Base-by-base conservation (phyloP, 1,139 yeast genomes). In the Debaryomyces udenii region DNA sequence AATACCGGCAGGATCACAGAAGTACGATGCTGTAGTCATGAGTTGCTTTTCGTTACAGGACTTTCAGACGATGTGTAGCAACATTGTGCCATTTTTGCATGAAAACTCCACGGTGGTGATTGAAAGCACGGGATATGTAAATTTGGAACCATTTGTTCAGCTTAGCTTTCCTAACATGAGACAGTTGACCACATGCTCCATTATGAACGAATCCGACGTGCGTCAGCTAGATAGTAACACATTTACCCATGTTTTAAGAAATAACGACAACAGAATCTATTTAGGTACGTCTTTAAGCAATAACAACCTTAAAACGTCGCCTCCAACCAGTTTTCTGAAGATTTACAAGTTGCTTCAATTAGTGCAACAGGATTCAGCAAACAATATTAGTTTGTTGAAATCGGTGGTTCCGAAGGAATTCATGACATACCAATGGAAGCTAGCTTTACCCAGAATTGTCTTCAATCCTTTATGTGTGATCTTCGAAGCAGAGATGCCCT, bases 401-500 rank as follows among this genome's bases (percentile, higher is more conserved):
- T 75, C 80, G 29, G 62, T 64, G 44, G 74, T 77, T 24, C 74
- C 81, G 9, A 65, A 73, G 39, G 89, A 84, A 50, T 85, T 84
- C 55, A 68, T 80, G 62, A 79, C 83, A 9, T 81, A 80, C 51
- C 96, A 89, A 62, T 89, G 96, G 96, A 83, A 83, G 56, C 72
- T 86, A 43, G 91, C 94, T 0, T 73, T 89, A 44, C 89, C 96
- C 3, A 74, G 83, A 45, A 78, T 89, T 34, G 83, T 90, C 11
- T 81, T 89, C 56, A 87, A 84, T 60, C 90, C 96, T 2, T 65
- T 90, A 35, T 69, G 88, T 36, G 74, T 89, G 27, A 61, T 88
- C 16, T 81, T 90, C 52, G 96, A 89, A 60, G 76, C 80, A 42
- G 78, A 83, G 5, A 74, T 68, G 51, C 89, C 95, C 1, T 66